These are phyloP conservation scores for Pseudopyrenochaeta lycopersici DNA, from an alignment of 2,329 filamentous ascomycete genomes.

Conservation along the genomic window DNA sequence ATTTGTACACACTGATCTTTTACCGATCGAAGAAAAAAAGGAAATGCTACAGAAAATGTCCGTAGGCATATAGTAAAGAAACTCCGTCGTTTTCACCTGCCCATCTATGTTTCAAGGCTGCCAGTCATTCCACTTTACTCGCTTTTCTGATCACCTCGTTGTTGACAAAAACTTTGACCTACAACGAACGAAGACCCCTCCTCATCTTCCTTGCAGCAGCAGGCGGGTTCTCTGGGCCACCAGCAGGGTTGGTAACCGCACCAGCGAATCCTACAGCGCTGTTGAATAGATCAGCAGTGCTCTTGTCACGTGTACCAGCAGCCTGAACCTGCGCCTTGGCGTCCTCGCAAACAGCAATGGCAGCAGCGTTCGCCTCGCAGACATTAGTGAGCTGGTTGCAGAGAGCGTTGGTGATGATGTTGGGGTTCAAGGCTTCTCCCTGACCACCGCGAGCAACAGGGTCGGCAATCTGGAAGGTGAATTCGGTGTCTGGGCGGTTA, in stretches of 20 bases:
- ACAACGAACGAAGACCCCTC: conserved; percentile 14
- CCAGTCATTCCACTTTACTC: too few species aligned
- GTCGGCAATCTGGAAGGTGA: conserved; percentile 74
- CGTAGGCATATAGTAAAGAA: too few species aligned
- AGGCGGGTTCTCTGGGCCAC: conserved; percentile 36
- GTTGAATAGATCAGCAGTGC: conserved; percentile 55
- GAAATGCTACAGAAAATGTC: too few species aligned
- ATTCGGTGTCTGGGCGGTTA: conserved; percentile 64
- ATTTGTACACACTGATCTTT: too few species aligned
- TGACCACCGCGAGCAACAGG: conserved; percentile 68
- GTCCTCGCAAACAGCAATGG: conserved; percentile 61
- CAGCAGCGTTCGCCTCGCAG: conserved; percentile 69
- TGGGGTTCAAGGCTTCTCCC: conserved; percentile 73
- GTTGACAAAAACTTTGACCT: not conserved
- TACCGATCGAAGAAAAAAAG: too few species aligned
- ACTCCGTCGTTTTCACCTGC: too few species aligned
- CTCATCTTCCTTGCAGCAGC: conserved; percentile 32
- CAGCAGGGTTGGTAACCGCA: conserved; percentile 42
- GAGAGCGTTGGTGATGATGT: conserved; percentile 78
- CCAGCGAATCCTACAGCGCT: conserved; percentile 49
- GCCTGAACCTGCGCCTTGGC: conserved; percentile 64
- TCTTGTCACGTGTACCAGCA: conserved; percentile 50
- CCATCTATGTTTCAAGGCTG: too few species aligned
- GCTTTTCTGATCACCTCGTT: not conserved
- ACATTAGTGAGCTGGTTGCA: conserved; percentile 74